Base-by-base conservation (phyloP, 1,284 basidiomycete genomes). In the Heterobasidion annosum region DNA sequence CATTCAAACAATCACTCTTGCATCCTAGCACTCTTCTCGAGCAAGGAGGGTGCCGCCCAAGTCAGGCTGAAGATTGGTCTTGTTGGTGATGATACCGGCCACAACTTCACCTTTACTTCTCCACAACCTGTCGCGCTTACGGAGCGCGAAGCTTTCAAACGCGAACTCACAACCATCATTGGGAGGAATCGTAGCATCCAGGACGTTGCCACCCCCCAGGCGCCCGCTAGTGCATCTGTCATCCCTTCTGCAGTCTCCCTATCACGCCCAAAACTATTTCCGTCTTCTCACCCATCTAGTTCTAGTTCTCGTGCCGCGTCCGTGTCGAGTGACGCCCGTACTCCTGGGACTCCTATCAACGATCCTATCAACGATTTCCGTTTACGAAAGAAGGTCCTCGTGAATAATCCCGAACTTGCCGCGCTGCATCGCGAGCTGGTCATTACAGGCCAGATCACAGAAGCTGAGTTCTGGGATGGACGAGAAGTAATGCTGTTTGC, bases 401-500 rank as follows among this genome's bases (percentile, higher is more conserved):
- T 90, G 60, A 80, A 81, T 63, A 83, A 87, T 59, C 78, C 88
- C 1, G 87, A 90, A 53, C 75, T 97, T 52, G 83, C 85, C 33
- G 68, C 78, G 15, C 73, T 98, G 50, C 93, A 97, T 67, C 81
- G 83, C 40, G 91, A 94, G 55, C 79, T 98, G 56, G 94, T 97
- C 40, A 81, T 93, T 65, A 78, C 76, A 8, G 85, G 85, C 32
- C 88, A 93, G 61, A 90, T 97, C 34, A 87, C 87, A 2, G 94
- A 98, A 69, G 78, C 83, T 0, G 94, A 98, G 63, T 98, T 98
- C 65, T 98, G 94, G 94, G 91, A 93, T 58, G 92, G 93, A 25
- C 78, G 94, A 67, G 90, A 95, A 78, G 91, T 93, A 65, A 57
- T 12, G 48, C 10, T n/a, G 15, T 33, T 15, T 35, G 12, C 18